Evolutionary conservation across 768 basidiomycete genomes (phyloP).

Genomic region (Kockovaella imperatae): DNA sequence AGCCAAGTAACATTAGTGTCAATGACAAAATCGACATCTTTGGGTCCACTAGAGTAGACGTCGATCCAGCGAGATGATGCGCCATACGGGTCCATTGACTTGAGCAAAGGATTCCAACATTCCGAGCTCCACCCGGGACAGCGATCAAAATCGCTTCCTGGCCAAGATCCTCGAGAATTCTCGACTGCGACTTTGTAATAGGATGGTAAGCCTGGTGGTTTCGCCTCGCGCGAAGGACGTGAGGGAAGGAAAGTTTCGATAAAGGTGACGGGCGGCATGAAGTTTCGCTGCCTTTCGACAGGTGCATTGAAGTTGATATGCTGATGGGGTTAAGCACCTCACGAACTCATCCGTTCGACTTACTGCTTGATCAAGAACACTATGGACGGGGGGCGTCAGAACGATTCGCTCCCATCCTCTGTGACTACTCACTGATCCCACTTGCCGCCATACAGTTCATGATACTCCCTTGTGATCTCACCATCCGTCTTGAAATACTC

Average conservation of each 20-base stretch:
- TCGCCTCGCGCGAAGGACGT: constrained; percentile 51
- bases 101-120: constrained; percentile 46
- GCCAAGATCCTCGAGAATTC: constrained; percentile 59
- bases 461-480: constrained; percentile 57
- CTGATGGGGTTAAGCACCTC: not conserved
- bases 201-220: constrained; percentile 48
- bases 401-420: not conserved
- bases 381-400: no score
- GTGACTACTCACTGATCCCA: constrained; percentile 54
- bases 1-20: constrained; percentile 54
- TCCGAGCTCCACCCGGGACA: constrained; percentile 48
- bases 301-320: constrained; percentile 49
- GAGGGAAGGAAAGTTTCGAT: constrained; percentile 51
- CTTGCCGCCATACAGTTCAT: constrained; percentile 56
- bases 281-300: constrained; percentile 60
- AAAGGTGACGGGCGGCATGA: constrained; percentile 41
- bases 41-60: constrained; percentile 57
- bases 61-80: constrained; percentile 56
- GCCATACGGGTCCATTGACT: constrained; percentile 54
- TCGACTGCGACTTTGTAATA: constrained; percentile 60
- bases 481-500: constrained; percentile 57
- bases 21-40: constrained; percentile 54
- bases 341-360: constrained; percentile 50
- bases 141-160: constrained; percentile 59
- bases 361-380: constrained; percentile 61